Conservation (phyloP, 1,284 basidiomycete species). For the Ceratobasidium sp. region DNA sequence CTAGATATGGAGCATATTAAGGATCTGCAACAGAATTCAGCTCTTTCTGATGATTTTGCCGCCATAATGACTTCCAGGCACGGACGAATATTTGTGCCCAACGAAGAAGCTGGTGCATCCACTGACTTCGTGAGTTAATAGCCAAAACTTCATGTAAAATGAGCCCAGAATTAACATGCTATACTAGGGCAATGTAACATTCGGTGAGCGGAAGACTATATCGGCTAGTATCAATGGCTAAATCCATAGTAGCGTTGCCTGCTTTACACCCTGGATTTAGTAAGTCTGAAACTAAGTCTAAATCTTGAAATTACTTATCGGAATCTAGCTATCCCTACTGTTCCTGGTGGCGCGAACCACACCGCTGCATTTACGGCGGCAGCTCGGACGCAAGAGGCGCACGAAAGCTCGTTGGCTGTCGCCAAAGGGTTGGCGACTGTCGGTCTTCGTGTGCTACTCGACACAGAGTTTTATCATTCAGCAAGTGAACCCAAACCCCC, state of each 20-base stretch:
- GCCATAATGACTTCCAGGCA: constrained; percentile 59
- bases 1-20: constrained; percentile 58
- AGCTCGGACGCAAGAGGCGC: constrained; percentile 69
- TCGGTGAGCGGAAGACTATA: constrained; percentile 55
- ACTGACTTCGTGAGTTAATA: constrained; percentile 72
- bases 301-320: constrained; percentile 23
- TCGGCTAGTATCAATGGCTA: neutral
- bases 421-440: constrained; percentile 70
- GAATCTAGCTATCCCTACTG: constrained; percentile 70
- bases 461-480: constrained; percentile 66
- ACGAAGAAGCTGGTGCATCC: constrained; percentile 66
- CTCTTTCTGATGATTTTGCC: constrained; percentile 57
- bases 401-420: constrained; percentile 65
- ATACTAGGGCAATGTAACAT: constrained; percentile 71
- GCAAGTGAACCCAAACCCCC: constrained; percentile 55
- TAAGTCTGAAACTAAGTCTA: constrained; percentile 49
- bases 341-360: constrained; percentile 71
- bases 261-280: constrained; percentile 71
- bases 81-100: constrained; percentile 59
- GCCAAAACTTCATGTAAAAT: neutral
- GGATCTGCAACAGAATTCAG: constrained; percentile 71
- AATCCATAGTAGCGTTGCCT: constrained; percentile 62
- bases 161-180: constrained; percentile 17
- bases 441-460: constrained; percentile 67
- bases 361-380: constrained; percentile 70